Conservation (phyloP, 2,329 filamentous ascomycete genomes). For the Fusarium abutilonis region DNA sequence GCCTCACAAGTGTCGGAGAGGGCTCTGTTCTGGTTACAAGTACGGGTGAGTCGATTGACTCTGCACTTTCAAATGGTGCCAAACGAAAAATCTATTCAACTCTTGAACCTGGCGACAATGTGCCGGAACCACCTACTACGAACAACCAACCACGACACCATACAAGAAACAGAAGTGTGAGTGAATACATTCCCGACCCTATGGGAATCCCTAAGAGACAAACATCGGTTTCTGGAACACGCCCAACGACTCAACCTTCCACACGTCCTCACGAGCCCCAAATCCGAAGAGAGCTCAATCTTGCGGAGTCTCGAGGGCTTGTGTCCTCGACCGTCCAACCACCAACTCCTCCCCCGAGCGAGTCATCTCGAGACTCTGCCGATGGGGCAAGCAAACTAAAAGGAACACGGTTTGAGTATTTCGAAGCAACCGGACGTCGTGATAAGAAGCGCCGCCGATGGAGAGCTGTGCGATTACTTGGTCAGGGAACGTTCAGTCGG, state of each 20-base stretch:
- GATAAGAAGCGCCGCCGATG: conserved; percentile 79
- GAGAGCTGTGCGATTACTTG: conserved; percentile 81
- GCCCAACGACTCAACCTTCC: conserved; percentile 52
- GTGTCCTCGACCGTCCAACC: conserved; percentile 67
- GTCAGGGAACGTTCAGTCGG: conserved; percentile 94
- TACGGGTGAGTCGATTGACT: conserved; percentile 63
- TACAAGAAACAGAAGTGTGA: conserved; percentile 81
- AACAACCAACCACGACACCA: conserved; percentile 54
- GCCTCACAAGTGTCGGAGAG: conserved; percentile 45
- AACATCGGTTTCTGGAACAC: conserved; percentile 75
- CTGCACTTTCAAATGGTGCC: conserved; percentile 61
- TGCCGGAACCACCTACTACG: conserved; percentile 52
- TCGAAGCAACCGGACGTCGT: conserved; percentile 72
- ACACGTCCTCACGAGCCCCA: conserved; percentile 55
- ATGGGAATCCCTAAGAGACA: conserved; percentile 75
- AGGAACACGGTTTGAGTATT: conserved; percentile 66
- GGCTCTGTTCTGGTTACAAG: conserved; percentile 59
- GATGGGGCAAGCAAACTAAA: conserved; percentile 56
- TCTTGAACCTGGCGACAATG: conserved; percentile 46
- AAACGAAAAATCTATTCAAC: conserved; percentile 66
- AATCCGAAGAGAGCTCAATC: conserved; percentile 79
- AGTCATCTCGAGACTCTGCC: conserved; percentile 64
- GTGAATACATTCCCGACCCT: conserved; percentile 84
- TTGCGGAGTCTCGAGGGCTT: conserved; percentile 81
- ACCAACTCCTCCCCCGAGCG: conserved; percentile 85